Base-by-base conservation (phyloP, 139 green algal species). In the Haematococcus lacustris region DNA sequence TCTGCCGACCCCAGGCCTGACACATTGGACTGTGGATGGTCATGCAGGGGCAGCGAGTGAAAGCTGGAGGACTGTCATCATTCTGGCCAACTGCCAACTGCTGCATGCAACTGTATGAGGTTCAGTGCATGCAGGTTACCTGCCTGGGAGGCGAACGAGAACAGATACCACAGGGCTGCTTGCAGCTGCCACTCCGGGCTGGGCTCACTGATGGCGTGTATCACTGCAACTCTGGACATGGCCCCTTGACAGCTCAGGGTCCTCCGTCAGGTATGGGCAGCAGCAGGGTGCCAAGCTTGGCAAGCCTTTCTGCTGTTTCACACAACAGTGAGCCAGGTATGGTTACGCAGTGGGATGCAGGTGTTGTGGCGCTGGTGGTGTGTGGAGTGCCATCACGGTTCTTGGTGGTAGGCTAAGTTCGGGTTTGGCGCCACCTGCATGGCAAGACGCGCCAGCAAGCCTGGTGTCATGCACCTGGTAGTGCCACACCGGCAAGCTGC, bases 111-210 rank as follows among this genome's bases (percentile, higher is more conserved):
- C 57, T 33, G 21, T 5, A n/a, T 9, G 32, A 5, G 32, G n/a
- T 13, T 30, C 57, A 37, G n/a, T 5, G 21, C 57, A 30, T 39
- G 23, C 28, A 41, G 32, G 38, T 28, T 39, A 32, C 33, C 4
- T 32, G 39, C 60, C 60, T 32, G 21, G 6, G 60, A 38, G 30
- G 23, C 6, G n/a, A 66, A 66, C 30, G 39, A 71, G 28, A 59
- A 61, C n/a, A 61, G 17, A 40, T 71, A 71, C 66, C 66, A 71
- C 5, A 71, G 3, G 13, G 60, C 30, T 17, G 41, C 66, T 21
- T 5, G 6, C 3, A 71, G 26, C n/a, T 71, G 38, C 66, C 66
- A 71, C 3, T 28, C 23, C 23, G 23, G 28, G 17, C 30, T 41
- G 25, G 60, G 60, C 30, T 39, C 60, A 28, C 39, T n/a, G 23